Base-by-base conservation (phyloP, 73 alveolate genomes). In the Strombidium stylifer region DNA sequence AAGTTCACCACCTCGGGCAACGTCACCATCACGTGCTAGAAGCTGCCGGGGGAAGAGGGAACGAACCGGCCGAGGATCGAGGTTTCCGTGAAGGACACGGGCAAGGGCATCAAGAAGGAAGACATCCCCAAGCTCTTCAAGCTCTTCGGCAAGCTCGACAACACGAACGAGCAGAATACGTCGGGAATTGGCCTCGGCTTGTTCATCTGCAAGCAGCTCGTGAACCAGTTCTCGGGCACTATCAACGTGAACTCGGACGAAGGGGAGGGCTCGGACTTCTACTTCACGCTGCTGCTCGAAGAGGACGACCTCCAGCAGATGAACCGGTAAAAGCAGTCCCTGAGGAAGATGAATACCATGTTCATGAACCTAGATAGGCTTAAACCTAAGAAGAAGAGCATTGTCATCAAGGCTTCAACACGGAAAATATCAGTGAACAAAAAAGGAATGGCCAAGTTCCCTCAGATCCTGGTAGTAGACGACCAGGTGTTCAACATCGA, bases 101-200 rank as follows among this genome's bases (percentile, higher is more conserved):
- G 69, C 52, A 19, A 27, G 2, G 69, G 69, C 6, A 54, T 54
- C 15, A 54, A 54, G 27, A 8, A 23, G 20, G 48, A 4, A 54
- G 50, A 54, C 11, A 23, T 7, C 10, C 5, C 40, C 4, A 54
- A 54, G 31, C 28, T 54, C 5, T 54, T 54, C 24, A 3, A 20
- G 12, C 10, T 54, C 18, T 54, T 54, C 31, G 69, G 69, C 8
- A 54, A 54, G 28, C 47, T 54, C 7, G 18, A 24, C 3, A 27
- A 21, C 5, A 54, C 18, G 8, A 5, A 18, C n/a, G 24, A 18
- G 7, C 4, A 27, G 7, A 54, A 54, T 26, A 27, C 47, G 20
- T 31, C 18, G 3, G 69, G 69, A 3, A 16, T 54, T 7, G 69
- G 69, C 11, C 5, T 54, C 10, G 69, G 69, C 8, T 28, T 54